Percentiles rank a stretch among this genome's conserved stretches.
phyloP scores from a whole-genome alignment of 176 grass and related monocot species.

The Carex kokanica region DNA sequence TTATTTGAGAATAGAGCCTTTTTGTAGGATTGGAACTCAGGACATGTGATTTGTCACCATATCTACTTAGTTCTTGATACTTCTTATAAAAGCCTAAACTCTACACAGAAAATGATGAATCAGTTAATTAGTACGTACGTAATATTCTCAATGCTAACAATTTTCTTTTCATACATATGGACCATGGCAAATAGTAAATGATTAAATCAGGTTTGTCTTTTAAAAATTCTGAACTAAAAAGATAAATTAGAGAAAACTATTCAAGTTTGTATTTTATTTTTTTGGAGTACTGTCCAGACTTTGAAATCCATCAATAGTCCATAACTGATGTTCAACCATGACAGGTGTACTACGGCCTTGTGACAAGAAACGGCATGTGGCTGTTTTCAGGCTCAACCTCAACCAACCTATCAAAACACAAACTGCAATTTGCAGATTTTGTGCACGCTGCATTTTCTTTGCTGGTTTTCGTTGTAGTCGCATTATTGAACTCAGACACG shows the following conservation, averaged over 20 bases:
- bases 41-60: not conserved
- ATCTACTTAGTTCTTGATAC: no score
- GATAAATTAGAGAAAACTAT: not conserved
- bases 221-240: not conserved
- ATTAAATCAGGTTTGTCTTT: not conserved
- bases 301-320: not conserved
- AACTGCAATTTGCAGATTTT: conserved; percentile 52
- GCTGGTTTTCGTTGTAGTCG: conserved; percentile 54
- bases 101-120: no score
- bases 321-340: not conserved
- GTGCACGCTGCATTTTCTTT: conserved; percentile 53
- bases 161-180: not conserved
- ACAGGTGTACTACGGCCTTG: conserved; percentile 73
- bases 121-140: not conserved
- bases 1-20: not conserved
- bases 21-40: not conserved
- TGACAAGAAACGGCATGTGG: conserved; percentile 39
- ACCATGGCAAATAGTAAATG: not conserved
- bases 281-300: not conserved
- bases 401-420: conserved; percentile 50
- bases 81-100: no score
- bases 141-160: not conserved
- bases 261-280: not conserved
- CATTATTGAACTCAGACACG: conserved; percentile 58
- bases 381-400: conserved; percentile 55